Base-by-base conservation (phyloP, 1,284 basidiomycete genomes). In the Malassezia sympodialis region DNA sequence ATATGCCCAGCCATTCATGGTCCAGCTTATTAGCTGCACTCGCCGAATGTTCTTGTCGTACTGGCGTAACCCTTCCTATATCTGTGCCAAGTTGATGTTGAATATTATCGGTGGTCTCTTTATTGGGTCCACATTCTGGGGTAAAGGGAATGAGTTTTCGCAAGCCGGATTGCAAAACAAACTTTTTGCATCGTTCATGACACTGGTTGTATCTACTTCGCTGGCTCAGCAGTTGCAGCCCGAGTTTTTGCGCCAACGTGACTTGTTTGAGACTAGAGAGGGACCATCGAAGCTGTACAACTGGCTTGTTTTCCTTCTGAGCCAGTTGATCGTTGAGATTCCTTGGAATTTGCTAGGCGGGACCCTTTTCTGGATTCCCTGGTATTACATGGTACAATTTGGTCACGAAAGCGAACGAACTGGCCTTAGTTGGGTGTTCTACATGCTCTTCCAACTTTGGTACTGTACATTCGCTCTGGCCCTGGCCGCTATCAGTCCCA, bases 261-360 rank as follows among this genome's bases (percentile, higher is more conserved):
- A 79, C 45, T 78, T 87, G 14, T 88, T 85, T 71, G 84, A 87
- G 68, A 81, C 82, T 12, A 80, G 86, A 31, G 86, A 88, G 73
- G 80, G 82, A 1, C 79, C 84, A 0, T 85, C 84, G 62, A 81
- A 84, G 68, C 86, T 87, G 69, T 91, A 90, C 77, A 82, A 82
- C 47, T 91, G 89, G 89, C 79, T 82, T 7, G 82, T 85, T 1
- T 80, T 90, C 42, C 66, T 77, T 42, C 51, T 72, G 45, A 50
- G 67, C 17, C 76, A 76, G 62, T 73, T 79, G 37, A 43, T 79
- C 12, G 77, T 68, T 50, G 76, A 76, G 63, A 48, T 75, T 7
- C 66, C 68, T 4, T 75, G 67, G 66, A 67, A 68, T 58, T 14
- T 67, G 4, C 24, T 72, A 2, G 61, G 62, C 21, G 72, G 62